A percentile compares a stretch with the other conserved stretches of the same genome.
phyloP scores from a whole-genome alignment of 176 grass and related monocot species.

The Sorghum bicolor region DNA sequence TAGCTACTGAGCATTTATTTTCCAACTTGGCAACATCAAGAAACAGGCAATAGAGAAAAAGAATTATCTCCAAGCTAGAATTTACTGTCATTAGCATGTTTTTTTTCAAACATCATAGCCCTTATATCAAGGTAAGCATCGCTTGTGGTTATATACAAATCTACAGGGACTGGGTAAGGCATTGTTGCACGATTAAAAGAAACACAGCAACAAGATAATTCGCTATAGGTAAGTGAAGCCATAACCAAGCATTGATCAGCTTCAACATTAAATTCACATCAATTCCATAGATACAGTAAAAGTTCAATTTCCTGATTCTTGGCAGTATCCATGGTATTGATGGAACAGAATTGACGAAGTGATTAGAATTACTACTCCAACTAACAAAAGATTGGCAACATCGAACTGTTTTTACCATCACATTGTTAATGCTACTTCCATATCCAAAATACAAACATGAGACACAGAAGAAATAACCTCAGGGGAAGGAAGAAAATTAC shows the following conservation, averaged over 20 bases:
- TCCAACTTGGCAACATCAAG: background rate
- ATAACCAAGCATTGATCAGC: background rate
- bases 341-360: background rate
- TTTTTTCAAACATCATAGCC: background rate
- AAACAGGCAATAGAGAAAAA: background rate
- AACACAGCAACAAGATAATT: background rate
- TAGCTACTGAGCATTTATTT: background rate
- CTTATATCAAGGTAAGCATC: background rate
- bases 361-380: background rate
- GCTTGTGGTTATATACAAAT: background rate
- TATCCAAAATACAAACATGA: background rate
- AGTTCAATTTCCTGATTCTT: background rate
- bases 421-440: background rate
- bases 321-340: background rate
- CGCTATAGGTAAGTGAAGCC: too few relatives aligned
- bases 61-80: background rate
- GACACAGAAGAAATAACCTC: background rate
- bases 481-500: conserved; percentile 31
- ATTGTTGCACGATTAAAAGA: background rate
- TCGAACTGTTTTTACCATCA: background rate
- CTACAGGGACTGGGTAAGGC: background rate
- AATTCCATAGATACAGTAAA: background rate
- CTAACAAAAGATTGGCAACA: background rate
- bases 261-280: background rate
- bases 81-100: background rate